Percentiles rank a stretch among this genome's conserved stretches.
These are phyloP conservation scores for Neoarthrinium moseri DNA, from an alignment of 2,329 filamentous ascomycete species.

Conservation along the genomic window DNA sequence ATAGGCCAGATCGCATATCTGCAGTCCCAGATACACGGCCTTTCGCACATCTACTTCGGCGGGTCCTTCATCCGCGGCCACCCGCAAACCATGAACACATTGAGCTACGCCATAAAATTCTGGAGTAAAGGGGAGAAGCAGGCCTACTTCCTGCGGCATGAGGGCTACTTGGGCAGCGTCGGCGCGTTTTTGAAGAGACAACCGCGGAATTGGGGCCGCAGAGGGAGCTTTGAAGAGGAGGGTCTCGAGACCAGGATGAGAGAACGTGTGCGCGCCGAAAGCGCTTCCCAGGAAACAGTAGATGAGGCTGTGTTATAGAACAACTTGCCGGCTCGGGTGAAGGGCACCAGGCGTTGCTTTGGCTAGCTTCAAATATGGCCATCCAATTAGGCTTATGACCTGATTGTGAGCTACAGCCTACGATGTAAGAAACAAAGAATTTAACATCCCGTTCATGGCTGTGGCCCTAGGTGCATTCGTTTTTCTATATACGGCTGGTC, in stretches of 20 bases:
- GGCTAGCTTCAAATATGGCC: too few species aligned
- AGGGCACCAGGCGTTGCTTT: too few species aligned
- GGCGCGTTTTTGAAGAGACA: slow-evolving; percentile 92
- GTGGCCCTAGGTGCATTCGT: too few species aligned
- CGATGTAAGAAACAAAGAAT: too few species aligned
- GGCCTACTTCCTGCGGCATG: slow-evolving; percentile 92
- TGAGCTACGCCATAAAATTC: slow-evolving; percentile 95
- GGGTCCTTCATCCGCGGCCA: slow-evolving; percentile 96
- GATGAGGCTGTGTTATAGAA: slow-evolving; percentile 7
- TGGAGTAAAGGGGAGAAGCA: slow-evolving; percentile 94
- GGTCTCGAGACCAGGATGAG: slow-evolving; percentile 28
- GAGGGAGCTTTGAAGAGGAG: slow-evolving; percentile 68
- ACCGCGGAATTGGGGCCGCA: slow-evolving; percentile 85
- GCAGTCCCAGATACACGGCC: slow-evolving; percentile 90
- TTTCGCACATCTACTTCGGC: slow-evolving; percentile 95
- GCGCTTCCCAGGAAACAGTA: not conserved
- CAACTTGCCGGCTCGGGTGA: too few species aligned
- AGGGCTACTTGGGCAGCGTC: slow-evolving; percentile 91
- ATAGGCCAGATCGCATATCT: slow-evolving; percentile 97
- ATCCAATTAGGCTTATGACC: too few species aligned
- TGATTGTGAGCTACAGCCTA: too few species aligned
- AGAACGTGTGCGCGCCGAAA: slow-evolving; percentile 6
- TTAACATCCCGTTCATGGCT: too few species aligned
- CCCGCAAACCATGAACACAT: slow-evolving; percentile 94
- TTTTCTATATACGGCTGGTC: too few species aligned